Base-by-base conservation (phyloP, 106 monocot genomes). In the Phalaenopsis aphrodite region DNA sequence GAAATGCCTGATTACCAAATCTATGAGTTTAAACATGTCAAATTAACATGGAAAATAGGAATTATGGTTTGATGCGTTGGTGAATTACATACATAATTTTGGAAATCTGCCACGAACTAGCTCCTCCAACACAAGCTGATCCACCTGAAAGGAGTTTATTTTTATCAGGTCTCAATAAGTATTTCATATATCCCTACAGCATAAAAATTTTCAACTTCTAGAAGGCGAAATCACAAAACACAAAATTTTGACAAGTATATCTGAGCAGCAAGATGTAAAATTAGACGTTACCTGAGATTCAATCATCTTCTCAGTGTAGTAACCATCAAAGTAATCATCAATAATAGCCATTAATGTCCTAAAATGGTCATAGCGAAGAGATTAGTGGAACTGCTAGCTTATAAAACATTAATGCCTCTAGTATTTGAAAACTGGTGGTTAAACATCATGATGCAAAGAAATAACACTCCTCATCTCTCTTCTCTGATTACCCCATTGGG, bases 301-400 rank as follows among this genome's bases (percentile, higher is more conserved):
- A 85, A 93, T 92, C 98, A 98, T 98, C 81, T 98, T 94, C 83
- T 98, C 94, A 68, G 94, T 87, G 80, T 92, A 98, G 78, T 98
- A 98, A 42, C 92, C 98, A 86, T 93, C 92, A 86, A 98, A 98
- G 64, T 94, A 94, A 65, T 91, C 92, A 84, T 98, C 98, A 82
- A 98, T 92, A 39, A 98, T 91, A 38, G 87, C 89, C 75, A 84
- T 84, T 83, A 98, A 88, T 84, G 94, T 72, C 98, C 98, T 98
- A 84, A 52, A 83, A 80, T n/a, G 79, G 36, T 58, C 5, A 39
- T 74, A 55, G 72, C 1, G 36, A 82, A 78, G 75, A 21, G 41
- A 61, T 18, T 65, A 48, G 45, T 24, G 24, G n/a, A 46, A 30
- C 10, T 47, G 5, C 15, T 48, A 37, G 47, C 19, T 2, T 8